Percentiles rank a stretch among this genome's conserved stretches.
These are phyloP conservation scores for Colletotrichum chlorophyti DNA, from an alignment of 2,329 filamentous ascomycete genomes.

Conservation along the genomic window DNA sequence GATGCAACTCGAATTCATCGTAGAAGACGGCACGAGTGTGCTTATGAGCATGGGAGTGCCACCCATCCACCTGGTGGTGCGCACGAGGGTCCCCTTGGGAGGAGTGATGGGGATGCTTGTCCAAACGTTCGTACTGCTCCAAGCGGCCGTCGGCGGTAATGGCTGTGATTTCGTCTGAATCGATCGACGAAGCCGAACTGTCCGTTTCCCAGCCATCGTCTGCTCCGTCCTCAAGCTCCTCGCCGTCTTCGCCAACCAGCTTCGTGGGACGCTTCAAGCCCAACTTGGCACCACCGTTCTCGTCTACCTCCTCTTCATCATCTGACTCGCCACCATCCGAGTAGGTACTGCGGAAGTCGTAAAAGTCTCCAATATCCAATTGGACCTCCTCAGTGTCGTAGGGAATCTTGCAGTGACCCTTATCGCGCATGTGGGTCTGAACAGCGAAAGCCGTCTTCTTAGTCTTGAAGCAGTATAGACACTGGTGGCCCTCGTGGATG, in stretches of 20 bases:
- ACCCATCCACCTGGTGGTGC: constrained; percentile 78
- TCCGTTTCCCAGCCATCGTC: constrained; percentile 96
- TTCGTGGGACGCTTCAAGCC: constrained; percentile 65
- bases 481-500: constrained; percentile 81
- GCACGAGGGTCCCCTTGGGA: constrained; percentile 72
- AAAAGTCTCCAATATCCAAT: constrained; percentile 93
- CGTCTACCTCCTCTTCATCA: constrained; percentile 59
- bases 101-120: constrained; percentile 78
- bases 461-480: constrained; percentile 85
- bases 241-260: constrained; percentile 57
- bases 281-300: constrained; percentile 71
- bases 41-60: constrained; percentile 83
- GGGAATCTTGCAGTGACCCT: constrained; percentile 95
- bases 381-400: constrained; percentile 89
- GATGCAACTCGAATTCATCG: constrained; percentile 91
- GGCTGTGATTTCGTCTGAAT: constrained; percentile 82
- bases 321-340: constrained; percentile 77
- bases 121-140: constrained; percentile 75
- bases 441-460: constrained; percentile 80
- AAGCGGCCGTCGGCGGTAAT: constrained; percentile 77
- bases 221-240: constrained; percentile 57
- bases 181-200: constrained; percentile 85
- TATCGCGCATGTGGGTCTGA: constrained; percentile 97
- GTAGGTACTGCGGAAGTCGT: constrained; percentile 96
- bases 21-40: constrained; percentile 80